Evolutionary conservation across 2,329 filamentous ascomycete genomes (phyloP).

Genomic region (Aspergillus pseudoviridinutans): DNA sequence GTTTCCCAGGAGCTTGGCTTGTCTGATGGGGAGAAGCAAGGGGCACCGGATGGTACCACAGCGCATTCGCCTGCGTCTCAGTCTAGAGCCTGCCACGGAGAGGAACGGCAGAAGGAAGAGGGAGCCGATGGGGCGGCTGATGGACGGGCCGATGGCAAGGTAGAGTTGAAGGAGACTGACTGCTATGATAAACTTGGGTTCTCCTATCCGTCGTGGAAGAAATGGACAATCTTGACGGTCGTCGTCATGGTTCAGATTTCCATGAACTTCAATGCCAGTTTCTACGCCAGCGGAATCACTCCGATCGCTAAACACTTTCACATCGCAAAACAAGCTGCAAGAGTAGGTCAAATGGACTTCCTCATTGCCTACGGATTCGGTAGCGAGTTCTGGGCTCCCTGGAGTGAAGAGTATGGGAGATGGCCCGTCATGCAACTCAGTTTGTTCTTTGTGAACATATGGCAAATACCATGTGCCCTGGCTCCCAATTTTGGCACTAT

Average conservation of each 20-base stretch:
- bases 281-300: constrained; percentile 65
- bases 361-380: constrained; percentile 77
- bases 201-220: constrained; percentile 55
- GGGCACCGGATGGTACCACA: background rate
- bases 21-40: background rate
- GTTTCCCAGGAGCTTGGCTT: background rate
- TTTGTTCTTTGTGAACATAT: constrained; percentile 72
- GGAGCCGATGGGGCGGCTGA: background rate
- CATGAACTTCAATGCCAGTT: constrained; percentile 74
- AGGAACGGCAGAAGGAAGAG: background rate
- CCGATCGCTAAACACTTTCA: constrained; percentile 64
- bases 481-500: constrained; percentile 69
- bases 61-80: background rate
- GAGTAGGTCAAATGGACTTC: constrained; percentile 72
- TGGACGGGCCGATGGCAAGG: constrained; percentile 17
- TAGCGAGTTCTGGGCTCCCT: constrained; percentile 83
- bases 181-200: constrained; percentile 63
- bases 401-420: constrained; percentile 80
- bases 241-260: constrained; percentile 71
- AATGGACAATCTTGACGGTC: constrained; percentile 67
- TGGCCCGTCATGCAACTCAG: constrained; percentile 71
- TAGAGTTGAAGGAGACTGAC: constrained; percentile 49
- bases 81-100: background rate
- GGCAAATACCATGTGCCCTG: constrained; percentile 67
- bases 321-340: constrained; percentile 64